Base-by-base conservation (phyloP, 495 filamentous ascomycete species). In the Aspergillus hancockii region DNA sequence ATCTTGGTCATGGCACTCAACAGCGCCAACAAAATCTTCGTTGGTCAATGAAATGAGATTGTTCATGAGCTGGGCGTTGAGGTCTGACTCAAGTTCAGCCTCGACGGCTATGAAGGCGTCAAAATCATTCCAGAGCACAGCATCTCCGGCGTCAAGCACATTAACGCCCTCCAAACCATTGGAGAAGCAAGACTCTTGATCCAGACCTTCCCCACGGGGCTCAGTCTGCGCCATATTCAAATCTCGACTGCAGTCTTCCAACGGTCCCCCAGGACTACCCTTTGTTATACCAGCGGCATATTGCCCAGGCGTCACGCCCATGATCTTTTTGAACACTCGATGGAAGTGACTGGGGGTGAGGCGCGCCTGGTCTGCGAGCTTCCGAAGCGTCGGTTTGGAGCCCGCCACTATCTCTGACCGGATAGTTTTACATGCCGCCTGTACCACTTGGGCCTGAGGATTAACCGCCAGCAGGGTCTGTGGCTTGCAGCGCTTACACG, bases 401-500 rank as follows among this genome's bases (percentile, higher is more conserved):
- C 67, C 67, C 55, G 61, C 53, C 3, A 68, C 55, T 34, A 76
- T 51, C 19, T 63, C 62, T 14, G 63, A 52, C 19, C 59, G 55
- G 25, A 78, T 69, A 45, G 63, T 62, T 41, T 65, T 63, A 55
- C 83, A 81, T 9, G 81, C 78, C 61, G 71, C 78, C 49, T 75
- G 61, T 8, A 85, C 75, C 16, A 81, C 71, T 3, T 64, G 66
- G 0, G 71, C 70, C 55, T 79, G 76, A 8, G 76, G 72, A 57
- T 82, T 75, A 46, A 73, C 68, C 41, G 70, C 70, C 53, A 58
- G 61, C 28, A 65, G 68, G 31, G 65, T 62, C 36, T 83, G 71
- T 9, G 86, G 86, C 34, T 78, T 77, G 68, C 86, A 90, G 61
- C 87, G 76, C 74, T 88, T 88, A 72, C 87, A 89, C 14, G 85